Base-by-base conservation (phyloP, 2,329 filamentous ascomycete species). In the Westerdykella sp. region DNA sequence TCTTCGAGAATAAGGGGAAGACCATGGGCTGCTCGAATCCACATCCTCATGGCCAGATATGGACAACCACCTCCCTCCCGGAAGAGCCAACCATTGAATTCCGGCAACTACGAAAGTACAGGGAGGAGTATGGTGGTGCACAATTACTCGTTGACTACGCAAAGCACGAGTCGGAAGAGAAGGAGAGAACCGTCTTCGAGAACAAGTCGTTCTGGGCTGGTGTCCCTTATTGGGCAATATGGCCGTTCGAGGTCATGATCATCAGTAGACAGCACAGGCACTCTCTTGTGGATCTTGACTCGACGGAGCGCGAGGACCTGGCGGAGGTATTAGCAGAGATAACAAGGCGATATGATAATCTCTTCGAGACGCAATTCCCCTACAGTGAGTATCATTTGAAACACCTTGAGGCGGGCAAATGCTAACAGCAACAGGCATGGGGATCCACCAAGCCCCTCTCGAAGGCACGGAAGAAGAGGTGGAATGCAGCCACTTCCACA, bases 11-110 rank as follows among this genome's bases (percentile, higher is more conserved):
- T 74, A 98, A 98, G 71, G 93, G 93, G 40, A 82, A 86, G 1
- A 88, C 91, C 10, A 98, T 98, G 93, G 93, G 93, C 40, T 98
- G 93, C 73, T 97, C 91, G 1, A 98, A 98, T 66, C 93, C 93
- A 1, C 93, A 98, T 66, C 93, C 93, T 0, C 93, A 98, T 69
- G 91, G 93, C 46, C 93, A 98, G 67, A 77, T 96, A 49, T 98
- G 93, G 93, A 93, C 88, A 2, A 95, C 90, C 0, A 95, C 87
- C 16, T 85, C 83, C 6, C 72, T 96, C 54, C 93, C 93, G 0
- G 90, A 97, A 63, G 93, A 98, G 68, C 88, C 88, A 0, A 79
- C 77, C 1, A 78, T 85, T 34, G 93, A 98, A 68, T 71, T 95
- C 15, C 72, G 74, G 34, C 83, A 95, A 57, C 76, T 96, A 75